Evolutionary conservation across 352 stramenopile species (phyloP).

Genomic region (Peronospora farinosa): DNA sequence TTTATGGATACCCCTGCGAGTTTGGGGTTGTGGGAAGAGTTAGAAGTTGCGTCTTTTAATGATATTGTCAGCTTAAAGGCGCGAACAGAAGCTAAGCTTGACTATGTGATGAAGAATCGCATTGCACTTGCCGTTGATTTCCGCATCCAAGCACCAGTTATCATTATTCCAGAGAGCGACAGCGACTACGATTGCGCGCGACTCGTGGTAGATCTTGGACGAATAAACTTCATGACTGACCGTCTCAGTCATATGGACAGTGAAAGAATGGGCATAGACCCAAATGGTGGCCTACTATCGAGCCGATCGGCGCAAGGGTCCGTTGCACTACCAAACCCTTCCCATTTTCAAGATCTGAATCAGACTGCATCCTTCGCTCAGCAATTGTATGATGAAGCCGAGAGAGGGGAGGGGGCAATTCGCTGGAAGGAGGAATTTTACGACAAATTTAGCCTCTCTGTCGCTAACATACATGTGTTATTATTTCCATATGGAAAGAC

Average conservation of each 20-base stretch:
- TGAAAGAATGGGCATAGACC: slow-evolving; percentile 34
- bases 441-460: slow-evolving; percentile 81
- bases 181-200: slow-evolving; percentile 70
- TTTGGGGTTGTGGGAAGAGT: slow-evolving; percentile 76
- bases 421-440: slow-evolving; percentile 89
- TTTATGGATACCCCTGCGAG: slow-evolving; percentile 76
- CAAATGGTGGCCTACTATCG: slow-evolving; percentile 24
- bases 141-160: slow-evolving; percentile 79
- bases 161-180: slow-evolving; percentile 80
- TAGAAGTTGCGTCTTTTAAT: slow-evolving; percentile 86
- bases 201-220: slow-evolving; percentile 75
- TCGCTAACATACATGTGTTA: slow-evolving; percentile 80
- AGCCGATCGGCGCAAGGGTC: slow-evolving; percentile 31
- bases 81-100: slow-evolving; percentile 82
- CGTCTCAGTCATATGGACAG: slow-evolving; percentile 72
- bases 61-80: slow-evolving; percentile 87
- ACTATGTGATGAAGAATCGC: slow-evolving; percentile 85
- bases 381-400: slow-evolving; percentile 81
- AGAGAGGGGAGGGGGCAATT: slow-evolving; percentile 75
- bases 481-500: slow-evolving; percentile 69
- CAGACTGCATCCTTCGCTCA: slow-evolving; percentile 73
- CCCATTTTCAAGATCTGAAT: slow-evolving; percentile 31
- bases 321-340: slow-evolving; percentile 37
- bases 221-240: slow-evolving; percentile 81
- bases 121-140: slow-evolving; percentile 74